Base-by-base conservation (phyloP, 2,329 filamentous ascomycete species). In the Paramyrothecium roridum region DNA sequence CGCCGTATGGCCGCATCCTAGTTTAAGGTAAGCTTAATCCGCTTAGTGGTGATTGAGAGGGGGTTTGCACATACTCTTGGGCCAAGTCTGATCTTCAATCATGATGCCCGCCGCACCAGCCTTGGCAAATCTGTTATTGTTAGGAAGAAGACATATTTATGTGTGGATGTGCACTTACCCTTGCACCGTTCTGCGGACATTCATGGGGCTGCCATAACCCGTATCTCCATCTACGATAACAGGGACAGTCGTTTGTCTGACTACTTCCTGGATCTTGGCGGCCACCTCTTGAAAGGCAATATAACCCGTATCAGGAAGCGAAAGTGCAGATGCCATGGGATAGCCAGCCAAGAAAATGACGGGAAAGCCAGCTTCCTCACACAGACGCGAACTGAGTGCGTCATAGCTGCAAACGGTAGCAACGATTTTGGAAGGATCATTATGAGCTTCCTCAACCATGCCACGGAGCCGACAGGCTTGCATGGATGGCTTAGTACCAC, bases 41-140 rank as follows among this genome's bases (percentile, higher is more conserved):
- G 10, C 26, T 30, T 30, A 30, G n/a, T 2, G 6, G 19, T 17
- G 13, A 17, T 2, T 2, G 37, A 8, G 1, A 4, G 3, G 17
- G 2, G 4, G 12, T 20, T n/a, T 6, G 19, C 12, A 34, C 70
- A 59, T 54, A 79, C 76, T 63, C 54, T 80, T 79, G 8, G 77
- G 76, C 76, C 76, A 80, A 1, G 73, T 76, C 57, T 79, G 76
- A 53, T 79, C 76, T 54, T 79, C 76, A 54, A 80, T 76, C 74
- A 72, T 71, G 30, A 73, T 57, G 0, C 71, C 70, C 3, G 71
- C 70, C 17, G 71, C 71, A 17, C 71, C 75, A 1, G 76, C 76
- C 4, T 64, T 58, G 0, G 76, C 76, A 59, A 73, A 79, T 8
- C 66, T 67, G 57, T 59, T n/a, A 4, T 3, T 13, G 3, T 16